Base-by-base conservation (phyloP, 73 alveolate species). In the Paramecium tetraurelia region DNA sequence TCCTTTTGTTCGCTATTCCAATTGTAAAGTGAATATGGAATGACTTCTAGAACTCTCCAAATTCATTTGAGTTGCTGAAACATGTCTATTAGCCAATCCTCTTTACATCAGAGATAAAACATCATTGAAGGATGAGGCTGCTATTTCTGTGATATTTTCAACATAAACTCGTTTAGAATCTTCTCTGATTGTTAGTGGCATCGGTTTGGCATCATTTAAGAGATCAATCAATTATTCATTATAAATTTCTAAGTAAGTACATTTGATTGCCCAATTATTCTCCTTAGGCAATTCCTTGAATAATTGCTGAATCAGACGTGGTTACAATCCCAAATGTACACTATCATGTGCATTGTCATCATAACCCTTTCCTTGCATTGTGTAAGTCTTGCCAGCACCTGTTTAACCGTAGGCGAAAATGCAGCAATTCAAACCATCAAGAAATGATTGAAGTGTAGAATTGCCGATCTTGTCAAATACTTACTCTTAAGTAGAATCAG, bases 301-400 rank as follows among this genome's bases (percentile, higher is more conserved):
- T 12, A 95, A 90, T 72, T 93, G 76, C 80, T 95, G 96, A 58
- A 96, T 94, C 41, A 95, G 93, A 18, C 99, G 63, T n/a, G 95
- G 98, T 95, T 96, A 92, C 22, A 95, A 76, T 10, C 99, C 98
- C 58, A 97, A 31, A 20, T 63, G 84, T 27, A 63, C 24, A 31
- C 27, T 3, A 44, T 93, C 86, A 18, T 8, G 6, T 18, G 69
- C 7, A 22, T 41, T 86, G 5, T 77, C 90, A 31, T 86, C 92
- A 58, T 18, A 40, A 21, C 80, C 95, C 12, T 59, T 95, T 9
- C 99, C 99, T 63, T 97, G 94, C 88, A 98, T 97, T 5, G 99
- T 98, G 96, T 93, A 98, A 24, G 99, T 98, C 84, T 98, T 98
- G 2, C 99, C 99, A 36, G 99, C 97, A 14, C 99, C 99, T 10